Base-by-base conservation (phyloP, 75 land plant genomes). In the Cryptomeria japonica region DNA sequence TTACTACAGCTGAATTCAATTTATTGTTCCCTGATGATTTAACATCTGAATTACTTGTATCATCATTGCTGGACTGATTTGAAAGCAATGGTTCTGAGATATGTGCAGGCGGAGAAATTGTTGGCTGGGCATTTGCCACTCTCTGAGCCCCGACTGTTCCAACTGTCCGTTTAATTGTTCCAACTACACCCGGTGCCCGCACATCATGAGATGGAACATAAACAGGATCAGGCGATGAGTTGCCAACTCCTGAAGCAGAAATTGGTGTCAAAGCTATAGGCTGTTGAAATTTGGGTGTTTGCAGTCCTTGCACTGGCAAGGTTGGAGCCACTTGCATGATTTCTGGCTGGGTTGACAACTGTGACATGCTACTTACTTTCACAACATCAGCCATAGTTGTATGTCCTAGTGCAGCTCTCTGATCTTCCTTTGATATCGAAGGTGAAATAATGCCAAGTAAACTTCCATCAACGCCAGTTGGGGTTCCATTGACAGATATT, bases 161-260 rank as follows among this genome's bases (percentile, higher is more conserved):
- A 88, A 94, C 92, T 80, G 88, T 93, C 86, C 93, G 94, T 42
- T 89, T 88, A 37, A 89, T 91, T 46, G 94, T 92, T 39, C 97
- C 92, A 85, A 91, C 90, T 39, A 80, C 73, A 70, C 89, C 91
- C 72, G 91, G 86, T 34, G 89, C 49, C 85, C 93, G 86, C 0
- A 93, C 90, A 86, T 92, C 88, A 42, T 86, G 89, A 64, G 95
- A 93, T 41, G 97, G 95, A 42, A 94, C 93, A 86, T 94, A 94
- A 75, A 96, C 93, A 51, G 95, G 95, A 87, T 96, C 96, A 51
- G 93, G 87, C 2, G 94, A 87, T 72, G 94, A 94, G 49, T 94
- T 90, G 87, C 92, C 92, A 15, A 94, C 90, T 49, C 95, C 94
- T 73, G 93, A 87, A 14, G 89, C 90, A 86, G 90, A 88, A 70